Conservation (phyloP, 1,284 basidiomycete genomes). For the Puccinia sorghi region DNA sequence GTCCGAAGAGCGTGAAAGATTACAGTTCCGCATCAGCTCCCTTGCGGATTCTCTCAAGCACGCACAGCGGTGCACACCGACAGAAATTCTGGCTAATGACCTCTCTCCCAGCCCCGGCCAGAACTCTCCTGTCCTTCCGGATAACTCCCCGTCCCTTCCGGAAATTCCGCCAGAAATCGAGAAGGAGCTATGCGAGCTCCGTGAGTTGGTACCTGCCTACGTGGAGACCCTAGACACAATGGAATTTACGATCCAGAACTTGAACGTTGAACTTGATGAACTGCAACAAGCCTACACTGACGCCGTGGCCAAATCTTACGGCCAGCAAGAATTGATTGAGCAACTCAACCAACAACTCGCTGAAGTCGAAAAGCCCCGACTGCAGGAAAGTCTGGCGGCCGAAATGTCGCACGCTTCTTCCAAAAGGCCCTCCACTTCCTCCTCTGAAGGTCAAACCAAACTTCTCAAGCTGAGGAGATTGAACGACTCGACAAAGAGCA, state of each 20-base stretch:
- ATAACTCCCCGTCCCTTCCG: background rate
- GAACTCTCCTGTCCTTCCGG: background rate
- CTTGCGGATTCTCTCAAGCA: slow-evolving; percentile 9
- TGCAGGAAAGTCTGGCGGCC: background rate
- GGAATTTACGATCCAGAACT: background rate
- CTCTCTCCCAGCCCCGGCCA: background rate
- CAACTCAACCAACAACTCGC: slow-evolving; percentile 4
- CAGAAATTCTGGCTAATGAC: background rate
- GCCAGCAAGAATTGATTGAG: slow-evolving; percentile 15
- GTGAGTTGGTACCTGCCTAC: slow-evolving; percentile 15
- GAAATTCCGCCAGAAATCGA: slow-evolving; percentile 1
- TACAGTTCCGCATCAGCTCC: slow-evolving; percentile 4
- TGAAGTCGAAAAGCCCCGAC: background rate
- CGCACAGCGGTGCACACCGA: background rate
- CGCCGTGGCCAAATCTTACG: background rate
- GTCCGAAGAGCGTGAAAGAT: background rate
- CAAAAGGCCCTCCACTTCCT: slow-evolving; percentile 20
- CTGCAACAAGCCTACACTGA: slow-evolving; percentile 9
- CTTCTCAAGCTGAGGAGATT: slow-evolving; percentile 2
- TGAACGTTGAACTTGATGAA: slow-evolving; percentile 18
- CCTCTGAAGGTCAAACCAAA: background rate
- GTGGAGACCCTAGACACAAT: slow-evolving; percentile 10
- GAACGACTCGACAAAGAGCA: background rate
- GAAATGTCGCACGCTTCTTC: slow-evolving; percentile 5
- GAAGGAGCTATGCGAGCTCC: slow-evolving; percentile 10